Base-by-base conservation (phyloP, 257 asterid genomes). In the Buddleja alternifolia region DNA sequence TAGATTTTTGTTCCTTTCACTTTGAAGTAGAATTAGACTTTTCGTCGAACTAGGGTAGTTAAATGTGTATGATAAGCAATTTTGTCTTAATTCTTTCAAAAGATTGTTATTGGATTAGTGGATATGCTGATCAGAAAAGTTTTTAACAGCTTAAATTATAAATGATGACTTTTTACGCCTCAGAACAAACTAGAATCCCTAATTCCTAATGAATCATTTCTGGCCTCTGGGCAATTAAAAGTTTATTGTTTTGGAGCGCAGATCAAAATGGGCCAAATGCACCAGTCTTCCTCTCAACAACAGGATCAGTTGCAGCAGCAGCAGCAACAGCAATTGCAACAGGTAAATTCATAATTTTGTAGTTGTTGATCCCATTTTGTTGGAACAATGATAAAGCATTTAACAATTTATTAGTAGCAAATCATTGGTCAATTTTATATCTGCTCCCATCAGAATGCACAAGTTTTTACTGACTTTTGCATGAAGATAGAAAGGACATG, bases 291-390 rank as follows among this genome's bases (percentile, higher is more conserved):
- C 62, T 80, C 88, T 54, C 88, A 82, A 50, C 87, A 79, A 69
- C 88, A 82, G 74, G 91, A 85, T 60, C 91, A 78, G 77, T 55
- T 82, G 81, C 88, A 85, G 84, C 90, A 82, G 63, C 72, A 54
- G 10, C 77, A 71, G 54, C 84, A 73, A 42, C 81, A 79, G 67
- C 85, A 79, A 60, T 67, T 82, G 81, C 90, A 85, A 63, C 91
- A 80, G 84, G 88, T 85, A 37, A 51, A 74, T 73, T 67, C 25
- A 25, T 67, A 71, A 39, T 67, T 46, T 20, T 20, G 75, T 32
- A 51, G 50, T 39, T 37, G 60, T 39, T 54, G 37, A 55, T 71
- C 68, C 19, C 45, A 10, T 53, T 42, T 46, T 36, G 24, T 66
- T 52, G 58, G 59, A 40, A 72, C 20, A 21, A n/a, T 64, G 9